Evolutionary conservation across 208 protist species (phyloP).

Genomic region (Leishmania guyanensis): DNA sequence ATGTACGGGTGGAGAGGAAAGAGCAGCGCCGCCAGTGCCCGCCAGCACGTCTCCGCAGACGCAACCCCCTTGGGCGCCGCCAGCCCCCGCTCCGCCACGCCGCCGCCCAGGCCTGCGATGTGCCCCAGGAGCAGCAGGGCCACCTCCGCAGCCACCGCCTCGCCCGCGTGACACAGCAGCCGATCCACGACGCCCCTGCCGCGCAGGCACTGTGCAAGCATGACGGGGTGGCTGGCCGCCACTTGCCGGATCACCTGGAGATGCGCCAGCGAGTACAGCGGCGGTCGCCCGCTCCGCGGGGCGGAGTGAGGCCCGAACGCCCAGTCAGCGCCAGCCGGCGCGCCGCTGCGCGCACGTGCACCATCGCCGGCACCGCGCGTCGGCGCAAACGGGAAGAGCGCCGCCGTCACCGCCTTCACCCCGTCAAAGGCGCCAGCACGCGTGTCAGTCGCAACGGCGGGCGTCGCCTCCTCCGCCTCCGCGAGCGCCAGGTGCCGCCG

Average conservation of each 20-base stretch:
- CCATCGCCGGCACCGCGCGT: not conserved
- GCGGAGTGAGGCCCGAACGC: not conserved
- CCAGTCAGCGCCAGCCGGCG: not conserved
- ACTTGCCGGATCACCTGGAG: conserved; percentile 11
- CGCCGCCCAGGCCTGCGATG: conserved; percentile 3
- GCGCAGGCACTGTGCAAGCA: conserved; percentile 52
- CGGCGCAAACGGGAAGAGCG: conserved; percentile 33
- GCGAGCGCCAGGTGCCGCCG: conserved; percentile 34
- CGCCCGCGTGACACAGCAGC: conserved; percentile 43
- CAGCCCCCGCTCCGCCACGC: not conserved
- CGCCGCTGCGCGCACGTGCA: not conserved
- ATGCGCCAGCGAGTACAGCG: conserved; percentile 12
- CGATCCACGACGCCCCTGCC: conserved; percentile 50
- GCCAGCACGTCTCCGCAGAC: conserved; percentile 43
- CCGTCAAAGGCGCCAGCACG: conserved; percentile 38
- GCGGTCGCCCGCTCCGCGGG: not conserved
- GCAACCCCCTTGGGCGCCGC: not conserved
- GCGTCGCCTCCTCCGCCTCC: not conserved
- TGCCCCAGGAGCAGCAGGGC: conserved; percentile 29
- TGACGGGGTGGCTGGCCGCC: conserved; percentile 18
- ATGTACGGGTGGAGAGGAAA: conserved; percentile 42
- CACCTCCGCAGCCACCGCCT: conserved; percentile 20
- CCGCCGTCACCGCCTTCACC: conserved; percentile 28
- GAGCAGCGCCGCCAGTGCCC: conserved; percentile 44
- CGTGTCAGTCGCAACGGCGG: not conserved